These are phyloP conservation scores for Volutella citrinella DNA, from an alignment of 2,329 filamentous ascomycete species.

Conservation along the genomic window DNA sequence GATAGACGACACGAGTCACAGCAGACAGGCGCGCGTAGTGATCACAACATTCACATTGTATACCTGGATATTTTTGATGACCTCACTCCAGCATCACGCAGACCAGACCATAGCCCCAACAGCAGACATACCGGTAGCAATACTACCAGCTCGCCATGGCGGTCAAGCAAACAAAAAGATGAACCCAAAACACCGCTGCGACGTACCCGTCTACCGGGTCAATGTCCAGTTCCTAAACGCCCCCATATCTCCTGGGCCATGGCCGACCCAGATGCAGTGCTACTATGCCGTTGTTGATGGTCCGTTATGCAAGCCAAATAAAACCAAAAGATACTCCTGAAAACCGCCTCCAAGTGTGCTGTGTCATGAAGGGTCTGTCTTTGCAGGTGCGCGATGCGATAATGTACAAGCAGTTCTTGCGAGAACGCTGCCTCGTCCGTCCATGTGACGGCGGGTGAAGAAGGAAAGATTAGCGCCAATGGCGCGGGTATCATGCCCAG, in stretches of 20 bases:
- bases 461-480: slow-evolving; percentile 19
- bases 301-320: slow-evolving; percentile 11
- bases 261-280: slow-evolving; percentile 2
- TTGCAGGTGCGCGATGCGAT: slow-evolving; percentile 23
- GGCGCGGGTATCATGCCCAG: slow-evolving; percentile 30
- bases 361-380: slow-evolving; percentile 16
- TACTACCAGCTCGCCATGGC: too few relatives aligned
- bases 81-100: too few relatives aligned
- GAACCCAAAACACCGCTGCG: slow-evolving; percentile 1
- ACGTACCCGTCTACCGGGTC: background rate
- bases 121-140: too few relatives aligned
- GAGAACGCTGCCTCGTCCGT: slow-evolving; percentile 10
- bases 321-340: slow-evolving; percentile 20
- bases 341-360: slow-evolving; percentile 17
- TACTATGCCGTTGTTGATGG: slow-evolving; percentile 6
- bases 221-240: slow-evolving; percentile 14
- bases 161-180: slow-evolving; percentile 2
- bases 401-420: slow-evolving; percentile 22
- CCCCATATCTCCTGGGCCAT: slow-evolving; percentile 12
- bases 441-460: slow-evolving; percentile 8
- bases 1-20: too few relatives aligned
- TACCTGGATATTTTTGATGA: too few relatives aligned
- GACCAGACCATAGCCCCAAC: too few relatives aligned
- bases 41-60: too few relatives aligned
- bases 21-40: too few relatives aligned